These are phyloP conservation scores for Alternaria sp. DNA, from an alignment of 2,329 filamentous ascomycete species.

Conservation along the genomic window DNA sequence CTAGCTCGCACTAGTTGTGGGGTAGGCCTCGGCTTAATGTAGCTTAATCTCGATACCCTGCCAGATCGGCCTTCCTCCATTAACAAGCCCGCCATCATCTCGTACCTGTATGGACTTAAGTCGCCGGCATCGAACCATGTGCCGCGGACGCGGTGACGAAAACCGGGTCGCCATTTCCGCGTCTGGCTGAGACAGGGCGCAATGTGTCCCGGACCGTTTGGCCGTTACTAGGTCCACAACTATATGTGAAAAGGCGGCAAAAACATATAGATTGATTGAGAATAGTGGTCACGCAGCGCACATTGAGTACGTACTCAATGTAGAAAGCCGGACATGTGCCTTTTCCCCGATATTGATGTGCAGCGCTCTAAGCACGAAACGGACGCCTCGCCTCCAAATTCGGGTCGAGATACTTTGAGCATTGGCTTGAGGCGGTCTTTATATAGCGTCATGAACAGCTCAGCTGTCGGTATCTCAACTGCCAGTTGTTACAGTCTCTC, in stretches of 20 bases:
- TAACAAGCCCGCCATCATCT: not conserved
- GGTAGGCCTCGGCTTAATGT: constrained; percentile 18
- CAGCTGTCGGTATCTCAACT: not conserved
- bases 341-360: constrained; percentile 32
- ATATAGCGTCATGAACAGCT: constrained; percentile 22
- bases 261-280: constrained; percentile 46
- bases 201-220: constrained; percentile 41
- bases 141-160: constrained; percentile 1
- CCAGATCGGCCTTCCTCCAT: not conserved
- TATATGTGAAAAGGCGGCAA: constrained; percentile 34
- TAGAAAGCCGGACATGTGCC: constrained; percentile 18
- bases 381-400: constrained; percentile 18
- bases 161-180: constrained; percentile 7
- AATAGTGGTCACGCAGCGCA: constrained; percentile 29
- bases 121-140: constrained; percentile 2
- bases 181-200: constrained; percentile 2
- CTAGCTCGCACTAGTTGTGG: constrained; percentile 4
- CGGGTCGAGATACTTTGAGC: not conserved
- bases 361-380: constrained; percentile 15
- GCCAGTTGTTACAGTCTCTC: not conserved
- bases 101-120: not conserved
- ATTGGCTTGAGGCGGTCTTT: constrained; percentile 8
- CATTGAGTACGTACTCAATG: constrained; percentile 6
- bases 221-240: constrained; percentile 37
- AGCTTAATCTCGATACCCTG: constrained; percentile 17